Conservation (phyloP, 306 rosid species). For the Begonia peltatifolia region DNA sequence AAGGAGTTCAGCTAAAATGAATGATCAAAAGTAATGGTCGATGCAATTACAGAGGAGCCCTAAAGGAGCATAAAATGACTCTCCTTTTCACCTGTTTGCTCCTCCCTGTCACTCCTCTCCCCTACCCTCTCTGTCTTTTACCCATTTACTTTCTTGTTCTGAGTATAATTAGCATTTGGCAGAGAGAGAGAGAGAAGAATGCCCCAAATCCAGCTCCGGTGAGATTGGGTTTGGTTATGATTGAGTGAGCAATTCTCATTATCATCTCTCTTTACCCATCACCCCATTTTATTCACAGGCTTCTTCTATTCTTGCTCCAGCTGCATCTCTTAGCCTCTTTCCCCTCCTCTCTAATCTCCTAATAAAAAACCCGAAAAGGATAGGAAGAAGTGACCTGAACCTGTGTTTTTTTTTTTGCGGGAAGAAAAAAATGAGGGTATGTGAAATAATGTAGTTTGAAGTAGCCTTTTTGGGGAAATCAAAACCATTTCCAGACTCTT, state of each 20-base stretch:
- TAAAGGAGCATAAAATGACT: no score
- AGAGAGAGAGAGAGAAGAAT: no score
- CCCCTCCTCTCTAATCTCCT: constrained; percentile 4
- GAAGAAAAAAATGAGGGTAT: constrained; percentile 18
- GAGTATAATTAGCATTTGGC: no score
- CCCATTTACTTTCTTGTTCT: no score
- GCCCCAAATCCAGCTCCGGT: constrained; percentile 9
- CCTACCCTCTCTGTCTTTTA: no score
- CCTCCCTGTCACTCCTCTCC: no score
- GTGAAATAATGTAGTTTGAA: constrained; percentile 11
- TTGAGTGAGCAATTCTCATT: constrained; percentile 24
- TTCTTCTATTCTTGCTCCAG: constrained; percentile 11
- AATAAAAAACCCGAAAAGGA: constrained; percentile 2
- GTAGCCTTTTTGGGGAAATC: constrained; percentile 2
- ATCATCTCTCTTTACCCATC: neutral
- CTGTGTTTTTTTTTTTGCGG: constrained; percentile 19
- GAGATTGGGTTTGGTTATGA: constrained; percentile 21
- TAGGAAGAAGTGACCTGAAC: no score
- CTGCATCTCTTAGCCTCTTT: no score
- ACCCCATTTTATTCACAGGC: constrained; percentile 8
- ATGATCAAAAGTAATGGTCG: no score
- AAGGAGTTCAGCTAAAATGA: no score
- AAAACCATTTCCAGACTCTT: constrained; percentile 6
- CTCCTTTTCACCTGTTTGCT: no score
- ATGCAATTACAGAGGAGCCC: no score